These are phyloP conservation scores for Tanacetum coccineum DNA, from an alignment of 129 eudicot genomes.

Conservation along the genomic window DNA sequence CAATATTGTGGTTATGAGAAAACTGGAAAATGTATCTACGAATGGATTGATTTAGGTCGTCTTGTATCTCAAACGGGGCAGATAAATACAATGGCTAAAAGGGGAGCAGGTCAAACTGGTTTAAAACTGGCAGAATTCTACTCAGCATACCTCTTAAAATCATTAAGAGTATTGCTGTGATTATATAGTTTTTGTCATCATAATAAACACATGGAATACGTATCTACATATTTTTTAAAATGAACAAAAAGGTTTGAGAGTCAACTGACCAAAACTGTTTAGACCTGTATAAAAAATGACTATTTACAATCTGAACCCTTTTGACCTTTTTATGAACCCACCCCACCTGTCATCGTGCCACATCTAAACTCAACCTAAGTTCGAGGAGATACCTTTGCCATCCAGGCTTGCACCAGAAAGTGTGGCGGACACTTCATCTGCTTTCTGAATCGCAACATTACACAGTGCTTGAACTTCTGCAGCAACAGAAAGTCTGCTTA, in stretches of 20 bases:
- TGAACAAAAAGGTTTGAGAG: not conserved
- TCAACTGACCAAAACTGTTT: not conserved
- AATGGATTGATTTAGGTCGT: not conserved
- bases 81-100: too few species aligned
- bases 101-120: conserved; percentile 4
- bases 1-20: not conserved
- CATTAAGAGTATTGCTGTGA: not conserved
- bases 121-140: conserved; percentile 1
- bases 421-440: conserved; percentile 61
- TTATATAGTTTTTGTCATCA: not conserved
- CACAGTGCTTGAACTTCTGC: conserved; percentile 69
- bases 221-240: not conserved
- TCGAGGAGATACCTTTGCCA: conserved; percentile 36
- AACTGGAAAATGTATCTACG: not conserved
- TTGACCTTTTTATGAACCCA: not conserved
- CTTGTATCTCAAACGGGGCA: conserved; percentile 6
- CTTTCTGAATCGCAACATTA: conserved; percentile 64
- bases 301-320: not conserved
- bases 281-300: too few species aligned
- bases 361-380: conserved; percentile 5
- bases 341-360: not conserved
- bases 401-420: conserved; percentile 31
- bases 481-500: conserved; percentile 79
- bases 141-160: conserved; percentile 3
- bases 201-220: not conserved